phyloP scores from a whole-genome alignment of 2,329 filamentous ascomycete genomes.

The Colletotrichum sp. region DNA sequence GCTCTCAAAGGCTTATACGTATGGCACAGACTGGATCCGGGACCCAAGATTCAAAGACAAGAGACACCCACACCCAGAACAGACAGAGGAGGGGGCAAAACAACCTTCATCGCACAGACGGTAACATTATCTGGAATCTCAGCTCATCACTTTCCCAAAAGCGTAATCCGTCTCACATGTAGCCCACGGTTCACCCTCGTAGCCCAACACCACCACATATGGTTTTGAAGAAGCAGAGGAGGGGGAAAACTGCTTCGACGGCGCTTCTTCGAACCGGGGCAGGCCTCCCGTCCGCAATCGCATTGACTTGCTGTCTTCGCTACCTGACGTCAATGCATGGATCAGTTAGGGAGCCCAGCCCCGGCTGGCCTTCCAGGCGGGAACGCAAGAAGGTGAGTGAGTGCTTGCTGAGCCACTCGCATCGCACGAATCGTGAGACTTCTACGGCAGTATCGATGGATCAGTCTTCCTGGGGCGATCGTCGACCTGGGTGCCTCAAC shows the following conservation, averaged over 20 bases:
- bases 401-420: slow-evolving; percentile 8
- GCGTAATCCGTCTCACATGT: slow-evolving; percentile 16
- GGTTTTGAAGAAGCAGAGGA: neutral
- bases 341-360: slow-evolving; percentile 1
- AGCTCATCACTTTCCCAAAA: slow-evolving; percentile 20
- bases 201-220: neutral
- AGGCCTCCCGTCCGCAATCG: neutral
- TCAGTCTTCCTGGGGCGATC: neutral
- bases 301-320: slow-evolving; percentile 9
- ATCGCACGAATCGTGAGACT: slow-evolving; percentile 3
- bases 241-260: neutral
- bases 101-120: slow-evolving; percentile 19
- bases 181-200: slow-evolving; percentile 14
- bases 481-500: neutral
- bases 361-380: neutral
- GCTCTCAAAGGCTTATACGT: slow-evolving; percentile 10
- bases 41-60: neutral
- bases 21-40: slow-evolving; percentile 9
- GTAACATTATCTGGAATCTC: slow-evolving; percentile 12
- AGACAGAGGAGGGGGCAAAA: neutral
- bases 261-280: neutral
- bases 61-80: neutral
- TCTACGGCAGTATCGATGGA: neutral
- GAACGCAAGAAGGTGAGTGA: neutral
- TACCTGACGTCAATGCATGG: slow-evolving; percentile 19